Evolutionary conservation across 2,329 filamentous ascomycete genomes (phyloP).

Genomic region (Beauveria rudraprayagi): DNA sequence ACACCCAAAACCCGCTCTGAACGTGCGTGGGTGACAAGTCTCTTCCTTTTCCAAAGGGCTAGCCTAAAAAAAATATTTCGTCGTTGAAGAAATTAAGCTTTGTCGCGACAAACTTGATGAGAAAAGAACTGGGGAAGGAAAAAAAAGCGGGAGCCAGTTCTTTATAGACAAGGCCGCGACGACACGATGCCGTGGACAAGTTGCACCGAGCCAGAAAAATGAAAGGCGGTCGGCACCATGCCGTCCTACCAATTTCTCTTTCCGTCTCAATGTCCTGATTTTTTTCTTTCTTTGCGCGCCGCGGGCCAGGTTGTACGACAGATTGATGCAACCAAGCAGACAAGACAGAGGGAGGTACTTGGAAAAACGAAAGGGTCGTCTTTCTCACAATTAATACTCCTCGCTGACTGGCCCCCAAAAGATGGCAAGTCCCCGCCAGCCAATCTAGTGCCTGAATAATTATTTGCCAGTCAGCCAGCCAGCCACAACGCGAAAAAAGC

Average conservation of each 20-base stretch:
- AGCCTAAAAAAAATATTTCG: background rate
- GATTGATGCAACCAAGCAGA: too few species aligned
- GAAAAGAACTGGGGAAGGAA: background rate
- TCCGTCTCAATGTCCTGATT: too few species aligned
- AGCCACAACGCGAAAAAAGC: too few species aligned
- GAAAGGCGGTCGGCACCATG: background rate
- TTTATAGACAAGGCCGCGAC: background rate
- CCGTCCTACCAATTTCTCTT: background rate
- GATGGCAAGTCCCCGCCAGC: too few species aligned
- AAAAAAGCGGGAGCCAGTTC: background rate
- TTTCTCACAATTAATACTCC: too few species aligned
- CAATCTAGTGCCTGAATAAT: too few species aligned
- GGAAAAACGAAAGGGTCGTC: too few species aligned
- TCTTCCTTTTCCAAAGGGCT: background rate
- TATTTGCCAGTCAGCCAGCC: too few species aligned
- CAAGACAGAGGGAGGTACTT: too few species aligned
- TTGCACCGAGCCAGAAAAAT: background rate
- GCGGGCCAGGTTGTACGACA: background rate
- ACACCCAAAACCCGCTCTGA: conserved; percentile 4
- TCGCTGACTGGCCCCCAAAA: too few species aligned
- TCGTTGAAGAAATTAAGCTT: background rate
- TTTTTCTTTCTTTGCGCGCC: background rate
- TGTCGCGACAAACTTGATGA: background rate
- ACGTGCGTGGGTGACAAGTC: conserved; percentile 5
- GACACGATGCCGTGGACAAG: background rate